phyloP scores from a whole-genome alignment of 257 asterid genomes.

The Phtheirospermum japonicum region DNA sequence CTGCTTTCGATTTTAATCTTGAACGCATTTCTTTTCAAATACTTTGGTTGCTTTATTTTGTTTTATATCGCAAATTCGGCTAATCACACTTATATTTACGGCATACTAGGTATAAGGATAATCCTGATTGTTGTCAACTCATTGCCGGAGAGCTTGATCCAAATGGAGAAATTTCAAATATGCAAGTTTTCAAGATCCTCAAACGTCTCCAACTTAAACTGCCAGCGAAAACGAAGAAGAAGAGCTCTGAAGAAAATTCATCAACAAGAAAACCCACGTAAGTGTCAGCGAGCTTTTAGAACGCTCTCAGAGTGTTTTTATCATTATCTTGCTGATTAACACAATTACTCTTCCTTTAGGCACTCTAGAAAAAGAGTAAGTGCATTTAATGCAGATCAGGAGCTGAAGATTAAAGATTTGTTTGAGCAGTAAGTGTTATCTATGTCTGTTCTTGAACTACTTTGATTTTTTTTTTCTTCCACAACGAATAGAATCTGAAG shows the following conservation, averaged over 20 bases:
- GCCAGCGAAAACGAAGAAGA: conserved; percentile 46
- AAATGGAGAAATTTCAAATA: conserved; percentile 48
- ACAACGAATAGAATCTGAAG: conserved; percentile 29
- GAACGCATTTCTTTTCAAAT: too few species aligned
- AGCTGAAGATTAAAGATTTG: conserved; percentile 71
- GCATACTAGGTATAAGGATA: conserved; percentile 53
- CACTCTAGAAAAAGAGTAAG: conserved; percentile 69
- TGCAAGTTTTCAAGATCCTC: conserved; percentile 51
- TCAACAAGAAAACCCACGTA: conserved; percentile 56
- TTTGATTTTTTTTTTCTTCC: too few species aligned
- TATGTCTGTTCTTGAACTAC: conserved; percentile 16
- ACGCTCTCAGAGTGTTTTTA: conserved; percentile 10
- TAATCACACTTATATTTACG: conserved; percentile 20
- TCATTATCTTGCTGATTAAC: conserved; percentile 1
- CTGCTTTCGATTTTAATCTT: background rate
- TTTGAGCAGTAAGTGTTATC: conserved; percentile 74
- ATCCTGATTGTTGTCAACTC: conserved; percentile 54
- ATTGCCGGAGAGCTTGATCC: conserved; percentile 62
- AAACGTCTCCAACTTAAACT: conserved; percentile 55
- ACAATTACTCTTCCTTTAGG: conserved; percentile 41
- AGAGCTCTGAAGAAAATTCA: conserved; percentile 36
- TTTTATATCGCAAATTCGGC: conserved; percentile 25
- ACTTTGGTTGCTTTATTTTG: background rate
- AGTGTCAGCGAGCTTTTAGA: conserved; percentile 35
- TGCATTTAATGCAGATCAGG: conserved; percentile 73